Conservation (phyloP, 2,329 filamentous ascomycete species). For the Hawksworthiomyces lignivorus region DNA sequence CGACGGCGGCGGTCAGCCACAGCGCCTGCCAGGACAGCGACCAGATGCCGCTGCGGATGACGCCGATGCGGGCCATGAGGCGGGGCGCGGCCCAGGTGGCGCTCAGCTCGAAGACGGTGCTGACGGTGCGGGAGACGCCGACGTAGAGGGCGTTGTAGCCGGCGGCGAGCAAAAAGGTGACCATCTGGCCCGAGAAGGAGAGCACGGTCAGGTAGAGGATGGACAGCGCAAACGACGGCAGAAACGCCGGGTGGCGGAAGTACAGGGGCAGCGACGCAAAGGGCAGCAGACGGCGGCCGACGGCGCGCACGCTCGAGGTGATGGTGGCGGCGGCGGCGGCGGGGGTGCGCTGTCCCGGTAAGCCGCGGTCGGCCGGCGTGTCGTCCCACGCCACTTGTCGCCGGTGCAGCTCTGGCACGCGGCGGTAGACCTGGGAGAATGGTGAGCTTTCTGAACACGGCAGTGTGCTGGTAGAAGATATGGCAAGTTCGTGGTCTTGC, state of each 20-base stretch:
- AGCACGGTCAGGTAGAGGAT: constrained; percentile 57
- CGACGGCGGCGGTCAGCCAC: constrained; percentile 39
- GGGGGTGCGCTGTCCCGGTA: no score
- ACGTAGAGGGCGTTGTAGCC: constrained; percentile 45
- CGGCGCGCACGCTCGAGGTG: not conserved
- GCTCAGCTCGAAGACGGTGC: constrained; percentile 48
- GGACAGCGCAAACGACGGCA: constrained; percentile 52
- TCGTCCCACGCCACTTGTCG: not conserved
- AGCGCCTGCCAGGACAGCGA: constrained; percentile 59
- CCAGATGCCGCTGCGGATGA: constrained; percentile 63
- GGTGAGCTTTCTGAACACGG: constrained; percentile 7
- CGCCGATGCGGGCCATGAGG: constrained; percentile 46
- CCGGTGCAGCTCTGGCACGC: constrained; percentile 14
- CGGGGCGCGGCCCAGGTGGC: constrained; percentile 54
- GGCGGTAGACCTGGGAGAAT: constrained; percentile 18
- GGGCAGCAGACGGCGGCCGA: constrained; percentile 15
- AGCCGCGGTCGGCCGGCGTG: not conserved
- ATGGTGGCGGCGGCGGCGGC: not conserved
- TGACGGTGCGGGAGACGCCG: constrained; percentile 43
- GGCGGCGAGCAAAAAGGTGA: constrained; percentile 51
- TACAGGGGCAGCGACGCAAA: constrained; percentile 34
- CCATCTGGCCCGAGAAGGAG: constrained; percentile 54
- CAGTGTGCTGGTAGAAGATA: not conserved
- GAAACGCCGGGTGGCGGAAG: constrained; percentile 44
- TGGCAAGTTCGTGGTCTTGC: no score